A percentile compares a stretch with the other conserved stretches of the same genome.
Conservation (phyloP, 2,329 filamentous ascomycete species). For the Uncinocarpus reesii region DNA sequence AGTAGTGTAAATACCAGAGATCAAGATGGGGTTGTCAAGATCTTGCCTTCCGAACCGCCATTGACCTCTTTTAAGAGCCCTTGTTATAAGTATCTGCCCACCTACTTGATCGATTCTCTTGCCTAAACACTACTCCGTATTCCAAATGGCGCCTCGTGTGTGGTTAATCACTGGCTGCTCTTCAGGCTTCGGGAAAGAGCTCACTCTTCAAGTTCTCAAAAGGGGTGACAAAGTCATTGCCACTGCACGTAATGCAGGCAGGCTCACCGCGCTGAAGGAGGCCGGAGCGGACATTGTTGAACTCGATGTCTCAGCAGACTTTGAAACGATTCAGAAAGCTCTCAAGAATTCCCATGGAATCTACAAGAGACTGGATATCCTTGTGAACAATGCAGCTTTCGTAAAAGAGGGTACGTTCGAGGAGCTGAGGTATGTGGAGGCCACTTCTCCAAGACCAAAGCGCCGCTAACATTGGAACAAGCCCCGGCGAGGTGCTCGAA, state of each 20-base stretch:
- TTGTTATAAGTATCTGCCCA: no score
- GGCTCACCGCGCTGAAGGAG: constrained; percentile 22
- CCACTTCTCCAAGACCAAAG: neutral
- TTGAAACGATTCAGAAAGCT: constrained; percentile 18
- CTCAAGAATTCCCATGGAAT: constrained; percentile 18
- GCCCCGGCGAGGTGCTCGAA: constrained; percentile 19
- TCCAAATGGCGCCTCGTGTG: constrained; percentile 19
- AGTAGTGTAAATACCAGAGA: no score
- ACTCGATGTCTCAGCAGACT: constrained; percentile 22
- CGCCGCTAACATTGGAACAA: constrained; percentile 9
- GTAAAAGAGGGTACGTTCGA: constrained; percentile 23
- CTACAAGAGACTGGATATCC: constrained; percentile 25
- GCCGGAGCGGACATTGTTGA: constrained; percentile 21
- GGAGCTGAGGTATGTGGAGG: constrained; percentile 20
- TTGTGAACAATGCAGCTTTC: constrained; percentile 30
- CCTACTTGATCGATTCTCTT: no score
- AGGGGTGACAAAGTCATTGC: constrained; percentile 30
- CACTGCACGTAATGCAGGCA: constrained; percentile 25
- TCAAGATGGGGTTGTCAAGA: no score
- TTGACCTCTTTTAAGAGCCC: no score
- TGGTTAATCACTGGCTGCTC: constrained; percentile 32
- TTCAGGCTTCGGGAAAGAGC: constrained; percentile 26
- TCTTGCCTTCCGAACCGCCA: no score
- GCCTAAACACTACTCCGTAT: no score
- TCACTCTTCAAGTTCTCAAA: constrained; percentile 21